Percentiles rank a stretch among this genome's conserved stretches.
Conservation (phyloP, 768 basidiomycete genomes). For the Naganishia randhawae region DNA sequence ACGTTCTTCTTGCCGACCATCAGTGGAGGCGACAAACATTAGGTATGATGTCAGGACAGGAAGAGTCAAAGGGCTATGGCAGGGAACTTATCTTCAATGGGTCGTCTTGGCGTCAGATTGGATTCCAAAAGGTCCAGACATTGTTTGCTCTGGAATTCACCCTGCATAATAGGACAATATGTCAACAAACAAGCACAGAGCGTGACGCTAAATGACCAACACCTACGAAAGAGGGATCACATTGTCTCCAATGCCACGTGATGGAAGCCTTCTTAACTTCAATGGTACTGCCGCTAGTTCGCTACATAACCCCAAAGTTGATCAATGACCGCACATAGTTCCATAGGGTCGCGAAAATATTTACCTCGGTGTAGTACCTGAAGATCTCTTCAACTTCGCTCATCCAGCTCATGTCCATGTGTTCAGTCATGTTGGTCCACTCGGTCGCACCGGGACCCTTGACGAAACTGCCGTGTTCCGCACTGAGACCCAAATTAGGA, state of each 20-base stretch:
- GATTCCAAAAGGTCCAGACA: conserved; percentile 94
- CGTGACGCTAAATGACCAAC: conserved; percentile 46
- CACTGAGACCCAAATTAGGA: conserved; percentile 76
- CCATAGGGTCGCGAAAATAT: conserved; percentile 52
- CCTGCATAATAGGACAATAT: background rate
- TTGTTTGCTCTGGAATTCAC: conserved; percentile 84
- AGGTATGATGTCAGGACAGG: background rate
- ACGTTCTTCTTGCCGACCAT: conserved; percentile 98
- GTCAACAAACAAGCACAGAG: background rate
- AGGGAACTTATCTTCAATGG: conserved; percentile 71
- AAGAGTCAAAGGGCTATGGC: background rate
- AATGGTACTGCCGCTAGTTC: conserved; percentile 92
- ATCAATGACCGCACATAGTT: conserved; percentile 8
- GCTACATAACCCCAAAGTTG: conserved; percentile 48
- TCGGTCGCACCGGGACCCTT: conserved; percentile 63
- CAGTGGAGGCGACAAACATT: conserved; percentile 55
- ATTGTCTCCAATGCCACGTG: conserved; percentile 93
- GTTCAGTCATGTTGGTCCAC: conserved; percentile 88
- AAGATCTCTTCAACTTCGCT: conserved; percentile 91
- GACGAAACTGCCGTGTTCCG: conserved; percentile 93
- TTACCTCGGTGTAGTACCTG: conserved; percentile 78
- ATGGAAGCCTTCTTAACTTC: conserved; percentile 96
- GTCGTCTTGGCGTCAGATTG: conserved; percentile 83
- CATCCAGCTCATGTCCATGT: conserved; percentile 97
- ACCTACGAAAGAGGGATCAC: conserved; percentile 78